Percentiles rank a stretch among this genome's conserved stretches.
Conservation (phyloP, 2,329 filamentous ascomycete species). For the Fusarium tricinctum region DNA sequence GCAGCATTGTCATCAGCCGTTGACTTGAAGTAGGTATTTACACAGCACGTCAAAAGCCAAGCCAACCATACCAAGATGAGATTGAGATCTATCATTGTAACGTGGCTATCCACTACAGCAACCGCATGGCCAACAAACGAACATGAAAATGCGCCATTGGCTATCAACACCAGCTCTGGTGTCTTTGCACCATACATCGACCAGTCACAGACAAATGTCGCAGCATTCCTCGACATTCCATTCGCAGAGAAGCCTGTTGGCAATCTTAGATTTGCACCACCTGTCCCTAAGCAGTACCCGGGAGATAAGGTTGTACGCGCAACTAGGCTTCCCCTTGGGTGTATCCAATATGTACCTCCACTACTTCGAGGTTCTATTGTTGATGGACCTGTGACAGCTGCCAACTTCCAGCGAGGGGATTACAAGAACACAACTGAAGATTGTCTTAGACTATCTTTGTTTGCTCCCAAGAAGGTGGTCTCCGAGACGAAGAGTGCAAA, state of each 20-base stretch:
- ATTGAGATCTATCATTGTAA: background rate
- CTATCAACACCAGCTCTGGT: constrained; percentile 38
- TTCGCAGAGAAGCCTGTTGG: constrained; percentile 33
- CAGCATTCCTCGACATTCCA: constrained; percentile 38
- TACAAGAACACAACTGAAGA: constrained; percentile 41
- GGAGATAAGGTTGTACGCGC: background rate
- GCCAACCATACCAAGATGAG: constrained; percentile 3
- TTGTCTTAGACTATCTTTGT: constrained; percentile 35
- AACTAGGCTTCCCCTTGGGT: constrained; percentile 24
- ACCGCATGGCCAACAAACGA: background rate
- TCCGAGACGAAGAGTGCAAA: accelerated
- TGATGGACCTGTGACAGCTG: constrained; percentile 12
- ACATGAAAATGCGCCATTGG: background rate
- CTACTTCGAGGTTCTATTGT: constrained; percentile 22
- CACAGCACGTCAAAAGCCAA: background rate
- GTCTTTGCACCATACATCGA: constrained; percentile 27
- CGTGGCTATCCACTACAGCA: background rate
- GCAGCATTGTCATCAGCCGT: background rate
- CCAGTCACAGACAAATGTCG: constrained; percentile 8
- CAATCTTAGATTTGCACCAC: constrained; percentile 27
- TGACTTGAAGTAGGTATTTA: background rate
- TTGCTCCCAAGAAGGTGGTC: constrained; percentile 13
- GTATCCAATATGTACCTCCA: constrained; percentile 31
- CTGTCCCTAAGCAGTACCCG: background rate
- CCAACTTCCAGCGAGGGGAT: constrained; percentile 33